These are phyloP conservation scores for Luzula sylvatica DNA, from an alignment of 176 grass and related monocot genomes.

Conservation along the genomic window DNA sequence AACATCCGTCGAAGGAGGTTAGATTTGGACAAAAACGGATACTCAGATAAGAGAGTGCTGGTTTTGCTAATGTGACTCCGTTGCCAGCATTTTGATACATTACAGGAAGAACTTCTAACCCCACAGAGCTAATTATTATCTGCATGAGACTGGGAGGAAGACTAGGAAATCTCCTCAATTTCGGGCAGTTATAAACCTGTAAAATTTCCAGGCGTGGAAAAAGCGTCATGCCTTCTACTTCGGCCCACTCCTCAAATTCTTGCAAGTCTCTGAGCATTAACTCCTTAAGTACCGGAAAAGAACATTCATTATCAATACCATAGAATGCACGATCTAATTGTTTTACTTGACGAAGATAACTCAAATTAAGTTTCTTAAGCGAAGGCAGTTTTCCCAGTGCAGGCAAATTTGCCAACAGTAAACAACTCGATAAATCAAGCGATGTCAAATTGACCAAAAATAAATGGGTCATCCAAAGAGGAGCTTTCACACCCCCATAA, in stretches of 20 bases:
- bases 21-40: not conserved
- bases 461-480: constrained; percentile 1
- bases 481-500: not conserved
- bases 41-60: no score
- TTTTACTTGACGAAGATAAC: not conserved
- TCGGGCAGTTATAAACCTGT: not conserved
- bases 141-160: not conserved
- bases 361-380: not conserved
- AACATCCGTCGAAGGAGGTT: not conserved
- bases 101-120: not conserved
- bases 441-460: not conserved
- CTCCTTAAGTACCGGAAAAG: constrained; percentile 2
- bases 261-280: not conserved
- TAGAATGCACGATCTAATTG: constrained; percentile 5
- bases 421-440: not conserved
- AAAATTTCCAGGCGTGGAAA: constrained; percentile 5
- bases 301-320: not conserved
- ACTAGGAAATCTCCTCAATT: not conserved
- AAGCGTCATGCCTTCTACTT: not conserved
- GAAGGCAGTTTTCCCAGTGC: constrained; percentile 6
- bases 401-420: not conserved
- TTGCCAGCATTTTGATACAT: not conserved
- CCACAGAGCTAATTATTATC: not conserved
- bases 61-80: not conserved
- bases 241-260: constrained; percentile 4